phyloP scores from a whole-genome alignment of 2,329 filamentous ascomycete genomes.

The Niveomyces coronatus region DNA sequence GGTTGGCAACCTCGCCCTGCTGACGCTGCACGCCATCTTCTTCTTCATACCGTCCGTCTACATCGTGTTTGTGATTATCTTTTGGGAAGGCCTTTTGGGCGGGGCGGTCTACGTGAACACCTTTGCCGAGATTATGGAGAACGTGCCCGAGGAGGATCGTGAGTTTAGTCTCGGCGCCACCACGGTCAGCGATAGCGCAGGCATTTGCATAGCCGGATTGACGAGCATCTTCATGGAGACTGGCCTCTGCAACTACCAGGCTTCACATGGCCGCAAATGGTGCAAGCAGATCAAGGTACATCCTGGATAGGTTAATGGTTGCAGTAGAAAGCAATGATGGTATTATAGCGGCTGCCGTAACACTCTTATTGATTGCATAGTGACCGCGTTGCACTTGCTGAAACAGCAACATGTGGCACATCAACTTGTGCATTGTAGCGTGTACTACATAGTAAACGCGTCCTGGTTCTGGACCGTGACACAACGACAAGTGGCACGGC shows the following conservation, averaged over 20 bases:
- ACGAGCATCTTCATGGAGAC: conserved; percentile 76
- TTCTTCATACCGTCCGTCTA: conserved; percentile 79
- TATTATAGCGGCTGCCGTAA: no score
- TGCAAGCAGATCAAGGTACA: conserved; percentile 47
- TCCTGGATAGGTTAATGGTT: conserved; percentile 1
- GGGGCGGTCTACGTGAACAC: conserved; percentile 93
- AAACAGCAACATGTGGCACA: no score
- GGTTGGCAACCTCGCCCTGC: conserved; percentile 61
- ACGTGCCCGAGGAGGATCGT: conserved; percentile 62
- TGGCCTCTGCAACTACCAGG: conserved; percentile 74
- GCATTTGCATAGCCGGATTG: conserved; percentile 82
- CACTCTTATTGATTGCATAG: no score
- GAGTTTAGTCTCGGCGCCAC: conserved; percentile 89
- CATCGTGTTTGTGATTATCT: conserved; percentile 72
- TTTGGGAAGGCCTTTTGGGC: conserved; percentile 90
- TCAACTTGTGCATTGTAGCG: no score
- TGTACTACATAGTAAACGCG: no score
- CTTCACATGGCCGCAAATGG: conserved; percentile 66
- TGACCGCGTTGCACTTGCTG: no score
- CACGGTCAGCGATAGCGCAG: conserved; percentile 82
- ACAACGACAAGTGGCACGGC: no score
- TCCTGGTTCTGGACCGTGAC: no score
- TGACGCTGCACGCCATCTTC: conserved; percentile 67
- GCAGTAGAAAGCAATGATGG: neutral
- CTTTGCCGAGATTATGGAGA: conserved; percentile 87